A percentile compares a stretch with the other conserved stretches of the same genome.
These are phyloP conservation scores for Saussurea involucrata DNA, from an alignment of 129 eudicot genomes.

Conservation along the genomic window DNA sequence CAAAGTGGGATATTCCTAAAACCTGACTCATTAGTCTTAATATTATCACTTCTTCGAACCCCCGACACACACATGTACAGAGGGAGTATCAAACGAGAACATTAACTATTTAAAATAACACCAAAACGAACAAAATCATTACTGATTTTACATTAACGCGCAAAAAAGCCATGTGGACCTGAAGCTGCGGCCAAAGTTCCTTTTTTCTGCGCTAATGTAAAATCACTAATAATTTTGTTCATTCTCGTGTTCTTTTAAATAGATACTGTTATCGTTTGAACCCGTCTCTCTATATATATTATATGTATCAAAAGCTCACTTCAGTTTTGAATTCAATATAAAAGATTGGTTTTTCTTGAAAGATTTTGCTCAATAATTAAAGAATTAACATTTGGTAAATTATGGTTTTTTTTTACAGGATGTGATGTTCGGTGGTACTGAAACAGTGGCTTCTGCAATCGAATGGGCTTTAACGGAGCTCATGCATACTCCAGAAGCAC, in stretches of 20 bases:
- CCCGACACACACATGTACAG: too few relatives aligned
- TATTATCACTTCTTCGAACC: neutral
- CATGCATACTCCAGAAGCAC: conserved; percentile 58
- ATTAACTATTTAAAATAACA: too few relatives aligned
- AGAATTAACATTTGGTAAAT: neutral
- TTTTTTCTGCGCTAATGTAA: too few relatives aligned
- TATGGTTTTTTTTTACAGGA: conserved; percentile 38
- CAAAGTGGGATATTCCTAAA: neutral
- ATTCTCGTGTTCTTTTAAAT: too few relatives aligned
- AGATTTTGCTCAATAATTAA: neutral
- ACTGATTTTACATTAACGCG: too few relatives aligned
- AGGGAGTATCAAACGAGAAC: too few relatives aligned
- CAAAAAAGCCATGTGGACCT: too few relatives aligned
- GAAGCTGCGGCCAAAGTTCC: too few relatives aligned
- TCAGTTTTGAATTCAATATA: neutral
- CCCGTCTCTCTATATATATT: too few relatives aligned
- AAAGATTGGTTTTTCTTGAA: neutral
- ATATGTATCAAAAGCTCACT: neutral
- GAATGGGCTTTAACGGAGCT: conserved; percentile 83
- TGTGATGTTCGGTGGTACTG: conserved; percentile 92
- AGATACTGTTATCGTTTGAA: too few relatives aligned
- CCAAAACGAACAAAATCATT: too few relatives aligned
- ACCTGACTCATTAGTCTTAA: neutral
- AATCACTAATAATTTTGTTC: too few relatives aligned
- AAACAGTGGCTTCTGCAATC: conserved; percentile 82